Evolutionary conservation across 2,329 filamentous ascomycete species (phyloP).

Genomic region (Microcyclospora tardicrescens): DNA sequence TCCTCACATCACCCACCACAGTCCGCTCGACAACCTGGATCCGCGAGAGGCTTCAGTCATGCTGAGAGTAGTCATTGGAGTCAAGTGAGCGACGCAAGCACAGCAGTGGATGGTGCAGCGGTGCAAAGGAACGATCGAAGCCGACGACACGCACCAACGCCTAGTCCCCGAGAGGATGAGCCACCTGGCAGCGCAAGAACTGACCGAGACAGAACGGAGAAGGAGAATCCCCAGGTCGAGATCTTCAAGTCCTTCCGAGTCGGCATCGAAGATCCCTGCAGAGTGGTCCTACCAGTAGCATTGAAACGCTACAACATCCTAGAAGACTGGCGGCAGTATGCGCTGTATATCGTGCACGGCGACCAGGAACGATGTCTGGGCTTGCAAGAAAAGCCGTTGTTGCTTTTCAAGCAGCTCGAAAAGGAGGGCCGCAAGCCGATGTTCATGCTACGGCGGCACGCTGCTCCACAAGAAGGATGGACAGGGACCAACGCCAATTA

Average conservation of each 20-base stretch:
- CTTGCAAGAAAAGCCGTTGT: slow-evolving; percentile 83
- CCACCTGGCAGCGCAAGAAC: slow-evolving; percentile 9
- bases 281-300: slow-evolving; percentile 80
- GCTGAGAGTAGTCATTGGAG: slow-evolving; percentile 11
- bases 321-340: slow-evolving; percentile 93
- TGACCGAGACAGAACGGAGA: slow-evolving; percentile 8
- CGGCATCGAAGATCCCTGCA: slow-evolving; percentile 93
- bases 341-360: slow-evolving; percentile 96
- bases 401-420: slow-evolving; percentile 93
- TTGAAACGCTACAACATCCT: slow-evolving; percentile 98
- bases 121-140: slow-evolving; percentile 11
- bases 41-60: too few species aligned
- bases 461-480: slow-evolving; percentile 31
- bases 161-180: slow-evolving; percentile 20
- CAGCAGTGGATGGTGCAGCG: slow-evolving; percentile 2
- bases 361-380: slow-evolving; percentile 91
- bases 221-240: slow-evolving; percentile 52
- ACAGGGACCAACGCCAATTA: slow-evolving; percentile 7
- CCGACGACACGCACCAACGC: slow-evolving; percentile 18
- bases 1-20: slow-evolving; percentile 16
- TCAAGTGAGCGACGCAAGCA: slow-evolving; percentile 9
- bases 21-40: slow-evolving; percentile 8
- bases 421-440: slow-evolving; percentile 96
- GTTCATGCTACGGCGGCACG: slow-evolving; percentile 81
- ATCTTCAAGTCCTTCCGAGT: slow-evolving; percentile 99